These are phyloP conservation scores for Claviceps fusiformis DNA, from an alignment of 2,329 filamentous ascomycete species.

Conservation along the genomic window DNA sequence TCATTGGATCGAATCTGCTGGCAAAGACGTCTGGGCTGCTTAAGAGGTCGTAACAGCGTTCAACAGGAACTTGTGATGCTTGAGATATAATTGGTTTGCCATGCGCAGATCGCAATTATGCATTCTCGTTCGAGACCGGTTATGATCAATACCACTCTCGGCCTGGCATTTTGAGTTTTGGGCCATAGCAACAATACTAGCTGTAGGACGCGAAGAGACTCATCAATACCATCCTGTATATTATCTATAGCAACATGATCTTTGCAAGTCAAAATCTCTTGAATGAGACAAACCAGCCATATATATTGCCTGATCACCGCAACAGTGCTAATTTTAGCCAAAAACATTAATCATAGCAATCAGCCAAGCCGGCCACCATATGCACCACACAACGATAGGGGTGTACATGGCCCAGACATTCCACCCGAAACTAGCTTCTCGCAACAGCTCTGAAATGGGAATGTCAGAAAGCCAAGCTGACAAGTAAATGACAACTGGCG, in stretches of 20 bases:
- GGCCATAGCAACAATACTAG: background rate
- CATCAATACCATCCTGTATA: background rate
- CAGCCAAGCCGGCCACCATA: constrained; percentile 92
- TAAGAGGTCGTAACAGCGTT: constrained; percentile 23
- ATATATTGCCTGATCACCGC: background rate
- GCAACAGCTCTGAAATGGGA: constrained; percentile 45
- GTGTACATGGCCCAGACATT: constrained; percentile 83
- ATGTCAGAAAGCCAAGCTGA: constrained; percentile 28
- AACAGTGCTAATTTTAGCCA: constrained; percentile 17
- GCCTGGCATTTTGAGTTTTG: background rate
- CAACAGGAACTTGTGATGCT: background rate
- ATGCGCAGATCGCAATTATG: background rate
- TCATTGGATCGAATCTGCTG: constrained; percentile 90
- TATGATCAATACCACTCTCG: background rate
- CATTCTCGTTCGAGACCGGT: background rate
- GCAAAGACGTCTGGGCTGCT: constrained; percentile 91
- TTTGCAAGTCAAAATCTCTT: background rate
- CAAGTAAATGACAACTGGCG: constrained; percentile 39
- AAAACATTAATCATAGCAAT: constrained; percentile 45
- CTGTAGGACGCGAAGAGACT: background rate
- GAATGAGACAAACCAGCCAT: background rate
- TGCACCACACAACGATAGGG: constrained; percentile 78
- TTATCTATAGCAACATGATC: background rate
- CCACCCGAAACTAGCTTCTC: constrained; percentile 73
- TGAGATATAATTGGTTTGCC: background rate